These are phyloP conservation scores for Diatrype stigma DNA, from an alignment of 2,329 filamentous ascomycete species.

Conservation along the genomic window DNA sequence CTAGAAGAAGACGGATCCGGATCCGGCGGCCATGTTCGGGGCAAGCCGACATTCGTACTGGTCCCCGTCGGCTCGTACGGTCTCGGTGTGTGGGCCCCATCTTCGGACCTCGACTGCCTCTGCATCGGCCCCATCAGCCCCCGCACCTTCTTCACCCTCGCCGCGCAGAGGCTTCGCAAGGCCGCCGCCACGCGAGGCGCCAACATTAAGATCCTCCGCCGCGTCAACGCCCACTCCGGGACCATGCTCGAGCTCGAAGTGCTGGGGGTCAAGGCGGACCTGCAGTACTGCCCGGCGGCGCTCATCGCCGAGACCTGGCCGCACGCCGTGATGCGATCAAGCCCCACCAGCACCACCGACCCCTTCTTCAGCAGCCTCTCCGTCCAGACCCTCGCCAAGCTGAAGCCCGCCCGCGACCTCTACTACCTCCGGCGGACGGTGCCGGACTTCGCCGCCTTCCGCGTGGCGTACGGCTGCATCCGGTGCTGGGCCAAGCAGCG, in stretches of 20 bases:
- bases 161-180: conserved; percentile 48
- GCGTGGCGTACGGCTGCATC: conserved; percentile 54
- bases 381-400: conserved; percentile 51
- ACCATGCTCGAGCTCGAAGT: conserved; percentile 62
- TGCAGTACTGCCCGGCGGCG: conserved; percentile 62
- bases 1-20: conserved; percentile 31
- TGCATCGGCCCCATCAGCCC: conserved; percentile 60
- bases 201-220: conserved; percentile 50
- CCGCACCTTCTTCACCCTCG: conserved; percentile 57
- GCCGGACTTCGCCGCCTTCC: conserved; percentile 55
- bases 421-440: conserved; percentile 56
- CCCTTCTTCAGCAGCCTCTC: conserved; percentile 52
- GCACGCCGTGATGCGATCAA: conserved; percentile 37
- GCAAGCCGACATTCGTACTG: conserved; percentile 42
- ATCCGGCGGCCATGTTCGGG: conserved; percentile 13
- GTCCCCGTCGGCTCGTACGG: conserved; percentile 64
- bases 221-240: conserved; percentile 54
- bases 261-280: conserved; percentile 53
- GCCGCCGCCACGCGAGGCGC: conserved; percentile 37
- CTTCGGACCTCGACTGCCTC: conserved; percentile 63
- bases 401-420: conserved; percentile 62
- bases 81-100: conserved; percentile 55
- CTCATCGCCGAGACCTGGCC: conserved; percentile 52
- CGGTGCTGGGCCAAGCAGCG: conserved; percentile 58
- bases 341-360: conserved; percentile 47